A percentile compares a stretch with the other conserved stretches of the same genome.
Conservation (phyloP, 2,329 filamentous ascomycete species). For the Trichoderma endophyticum region DNA sequence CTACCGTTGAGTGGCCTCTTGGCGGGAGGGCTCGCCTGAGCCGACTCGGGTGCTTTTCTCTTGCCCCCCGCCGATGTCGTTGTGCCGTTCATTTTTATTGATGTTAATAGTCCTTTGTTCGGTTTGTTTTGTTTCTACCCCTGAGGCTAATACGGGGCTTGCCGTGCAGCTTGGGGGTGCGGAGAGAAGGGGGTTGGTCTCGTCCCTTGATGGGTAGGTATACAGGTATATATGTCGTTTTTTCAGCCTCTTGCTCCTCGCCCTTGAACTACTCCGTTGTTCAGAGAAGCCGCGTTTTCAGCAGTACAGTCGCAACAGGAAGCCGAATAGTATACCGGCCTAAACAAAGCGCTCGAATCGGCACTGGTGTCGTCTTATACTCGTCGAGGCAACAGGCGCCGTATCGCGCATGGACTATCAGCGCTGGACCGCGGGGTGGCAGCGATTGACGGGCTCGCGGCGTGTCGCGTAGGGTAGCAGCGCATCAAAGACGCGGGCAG, state of each 20-base stretch:
- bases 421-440: constrained; percentile 9
- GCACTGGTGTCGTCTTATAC: neutral
- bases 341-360: neutral
- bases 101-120: neutral
- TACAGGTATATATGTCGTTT: neutral
- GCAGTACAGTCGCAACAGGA: neutral
- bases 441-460: constrained; percentile 5
- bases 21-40: constrained; percentile 34
- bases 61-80: constrained; percentile 44
- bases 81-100: constrained; percentile 42
- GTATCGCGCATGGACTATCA: constrained; percentile 6
- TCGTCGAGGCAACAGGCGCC: neutral
- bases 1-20: constrained; percentile 46
- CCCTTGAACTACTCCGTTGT: neutral
- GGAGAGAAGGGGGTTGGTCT: neutral
- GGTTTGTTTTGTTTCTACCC: neutral
- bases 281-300: neutral
- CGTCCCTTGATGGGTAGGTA: neutral
- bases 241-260: neutral
- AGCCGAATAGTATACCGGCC: neutral
- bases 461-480: constrained; percentile 24
- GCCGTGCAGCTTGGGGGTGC: neutral
- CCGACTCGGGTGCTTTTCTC: constrained; percentile 49
- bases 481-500: constrained; percentile 26
- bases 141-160: neutral